These are phyloP conservation scores for Umbelopsis vinacea DNA, from an alignment of 192 early-diverging fungal genomes.

Conservation along the genomic window DNA sequence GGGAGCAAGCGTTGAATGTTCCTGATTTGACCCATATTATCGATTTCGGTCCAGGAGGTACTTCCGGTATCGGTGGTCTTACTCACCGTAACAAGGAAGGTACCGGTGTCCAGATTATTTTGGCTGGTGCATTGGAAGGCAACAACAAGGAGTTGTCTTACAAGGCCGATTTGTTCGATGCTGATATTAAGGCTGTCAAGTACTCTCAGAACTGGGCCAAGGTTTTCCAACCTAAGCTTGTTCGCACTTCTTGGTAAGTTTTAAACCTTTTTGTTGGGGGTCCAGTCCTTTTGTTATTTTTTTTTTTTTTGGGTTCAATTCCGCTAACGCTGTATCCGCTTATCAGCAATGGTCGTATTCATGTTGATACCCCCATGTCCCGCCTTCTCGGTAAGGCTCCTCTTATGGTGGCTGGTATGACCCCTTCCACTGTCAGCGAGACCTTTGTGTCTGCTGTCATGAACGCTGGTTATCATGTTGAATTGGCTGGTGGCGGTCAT, in stretches of 20 bases:
- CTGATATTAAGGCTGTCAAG: slow-evolving; percentile 69
- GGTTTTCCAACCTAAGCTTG: slow-evolving; percentile 83
- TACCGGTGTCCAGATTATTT: slow-evolving; percentile 72
- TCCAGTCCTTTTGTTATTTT: neutral
- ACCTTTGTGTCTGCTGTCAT: slow-evolving; percentile 82
- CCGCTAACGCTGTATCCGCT: neutral
- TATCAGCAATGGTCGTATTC: slow-evolving; percentile 64
- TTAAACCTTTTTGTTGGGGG: neutral
- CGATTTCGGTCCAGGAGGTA: slow-evolving; percentile 92
- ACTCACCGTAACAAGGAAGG: slow-evolving; percentile 90
- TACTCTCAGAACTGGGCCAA: slow-evolving; percentile 86
- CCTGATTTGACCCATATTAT: slow-evolving; percentile 81
- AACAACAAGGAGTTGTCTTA: slow-evolving; percentile 66
- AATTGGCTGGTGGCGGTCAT: slow-evolving; percentile 91
- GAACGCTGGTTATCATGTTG: slow-evolving; percentile 90
- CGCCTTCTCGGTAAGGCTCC: slow-evolving; percentile 87
- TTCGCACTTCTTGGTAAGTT: slow-evolving; percentile 59
- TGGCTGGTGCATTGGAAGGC: slow-evolving; percentile 70
- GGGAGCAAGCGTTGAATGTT: slow-evolving; percentile 70
- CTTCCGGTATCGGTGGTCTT: slow-evolving; percentile 81
- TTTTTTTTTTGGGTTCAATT: slow-evolving; percentile 17
- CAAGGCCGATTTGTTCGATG: slow-evolving; percentile 80
- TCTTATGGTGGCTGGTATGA: slow-evolving; percentile 96
- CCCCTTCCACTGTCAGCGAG: slow-evolving; percentile 81
- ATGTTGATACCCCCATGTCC: slow-evolving; percentile 87